Evolutionary conservation across 2,329 filamentous ascomycete species (phyloP), one percentile per base, ranked within the genome.

Genomic region (Colletotrichum phormii): DNA sequence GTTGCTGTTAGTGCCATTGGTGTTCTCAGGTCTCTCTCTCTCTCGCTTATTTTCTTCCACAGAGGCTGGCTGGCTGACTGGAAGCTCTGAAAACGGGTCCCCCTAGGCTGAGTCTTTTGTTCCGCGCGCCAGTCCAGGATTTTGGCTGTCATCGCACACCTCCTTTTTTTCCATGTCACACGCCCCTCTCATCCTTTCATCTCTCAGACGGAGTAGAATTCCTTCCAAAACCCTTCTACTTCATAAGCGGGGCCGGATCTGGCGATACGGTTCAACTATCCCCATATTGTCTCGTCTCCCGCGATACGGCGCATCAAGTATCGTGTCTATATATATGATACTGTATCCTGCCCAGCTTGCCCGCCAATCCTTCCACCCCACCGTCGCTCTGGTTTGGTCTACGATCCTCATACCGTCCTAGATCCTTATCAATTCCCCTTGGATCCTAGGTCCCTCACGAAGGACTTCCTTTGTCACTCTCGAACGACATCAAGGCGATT

Each of bases 241-340:
- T 4, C 26, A 29, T 29, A 57, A 57, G 66, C 67, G 57, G 71
- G 62, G 61, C 62, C 71, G 66, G 71, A 73, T 73, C 67, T 63
- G 24, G 67, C 71, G 70, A 72, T 72, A 68, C 57, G 49, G 65
- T 42, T 71, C 51, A 59, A 49, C 71, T 61, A 55, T 57, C 67
- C 33, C 67, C 58, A 55, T 72, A 42, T 18, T 73, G 71, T 62
- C 29, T 72, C 57, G 71, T 64, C 67, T 58, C 57, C 62, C 67
- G 59, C 62, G 37, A 62, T 67, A 58, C 57, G 61, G 49, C 67
- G 54, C 71, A 67, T 70, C 66, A 31, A 64, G 42, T 31, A 59
- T 59, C 58, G 46, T 62, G 62, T 72, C 67, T 73, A 72, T 72
- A 73, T 73, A 73, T 72, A 73, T 67, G 63, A 62, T 71, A 64